Evolutionary conservation across 2,329 filamentous ascomycete species (phyloP).

Genomic region (Apiospora rasikravindrae): DNA sequence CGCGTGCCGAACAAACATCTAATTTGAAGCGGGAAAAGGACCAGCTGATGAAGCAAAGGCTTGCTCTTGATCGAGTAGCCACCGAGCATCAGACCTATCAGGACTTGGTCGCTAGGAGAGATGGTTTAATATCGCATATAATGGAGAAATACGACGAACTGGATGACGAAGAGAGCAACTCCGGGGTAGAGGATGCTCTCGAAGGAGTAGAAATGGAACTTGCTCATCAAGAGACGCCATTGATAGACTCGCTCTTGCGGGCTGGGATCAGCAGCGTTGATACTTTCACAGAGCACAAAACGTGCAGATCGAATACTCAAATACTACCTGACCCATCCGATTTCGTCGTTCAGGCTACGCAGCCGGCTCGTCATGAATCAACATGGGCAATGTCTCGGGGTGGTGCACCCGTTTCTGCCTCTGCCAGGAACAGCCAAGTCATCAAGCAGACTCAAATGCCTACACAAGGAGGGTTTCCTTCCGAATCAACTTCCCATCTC

Average conservation of each 20-base stretch:
- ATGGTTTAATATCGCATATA: slow-evolving; percentile 53
- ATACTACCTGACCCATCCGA: slow-evolving; percentile 31
- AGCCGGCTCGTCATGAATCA: slow-evolving; percentile 40
- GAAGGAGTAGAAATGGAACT: slow-evolving; percentile 40
- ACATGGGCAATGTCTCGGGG: slow-evolving; percentile 40
- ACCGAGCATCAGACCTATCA: slow-evolving; percentile 49
- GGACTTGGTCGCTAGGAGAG: slow-evolving; percentile 48
- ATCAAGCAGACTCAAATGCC: slow-evolving; percentile 58
- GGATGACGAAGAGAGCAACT: slow-evolving; percentile 58
- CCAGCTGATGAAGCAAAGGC: slow-evolving; percentile 51
- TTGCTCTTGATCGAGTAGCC: slow-evolving; percentile 47
- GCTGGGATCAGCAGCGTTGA: slow-evolving; percentile 51
- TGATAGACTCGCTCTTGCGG: slow-evolving; percentile 49
- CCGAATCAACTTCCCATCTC: neutral
- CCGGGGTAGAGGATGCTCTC: slow-evolving; percentile 53
- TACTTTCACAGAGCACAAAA: slow-evolving; percentile 40
- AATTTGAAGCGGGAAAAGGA: slow-evolving; percentile 57
- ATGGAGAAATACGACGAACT: slow-evolving; percentile 56
- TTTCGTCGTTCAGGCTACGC: slow-evolving; percentile 51
- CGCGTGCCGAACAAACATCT: slow-evolving; percentile 45
- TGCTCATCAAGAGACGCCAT: slow-evolving; percentile 47
- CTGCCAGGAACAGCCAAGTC: slow-evolving; percentile 47
- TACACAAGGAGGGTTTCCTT: neutral
- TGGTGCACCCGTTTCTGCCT: slow-evolving; percentile 27
- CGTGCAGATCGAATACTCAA: slow-evolving; percentile 32